phyloP scores from a whole-genome alignment of 495 filamentous ascomycete species.

The Mytilinidion resinicola region DNA sequence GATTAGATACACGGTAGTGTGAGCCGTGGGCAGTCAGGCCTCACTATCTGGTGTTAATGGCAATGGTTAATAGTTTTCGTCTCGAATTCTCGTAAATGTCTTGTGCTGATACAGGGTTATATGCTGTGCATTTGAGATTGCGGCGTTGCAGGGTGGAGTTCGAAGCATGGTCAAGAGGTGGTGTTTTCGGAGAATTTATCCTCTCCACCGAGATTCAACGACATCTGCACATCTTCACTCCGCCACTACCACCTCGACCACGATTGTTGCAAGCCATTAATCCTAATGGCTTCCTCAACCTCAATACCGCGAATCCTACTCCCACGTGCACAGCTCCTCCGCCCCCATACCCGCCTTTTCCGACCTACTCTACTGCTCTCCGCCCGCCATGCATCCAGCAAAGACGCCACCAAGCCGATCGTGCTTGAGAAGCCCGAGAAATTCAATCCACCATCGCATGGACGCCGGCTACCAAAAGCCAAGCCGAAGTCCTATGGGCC shows the following conservation, averaged over 20 bases:
- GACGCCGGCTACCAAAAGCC: constrained; percentile 49
- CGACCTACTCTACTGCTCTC: background rate
- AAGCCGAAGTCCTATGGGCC: constrained; percentile 57
- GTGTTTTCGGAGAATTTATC: background rate
- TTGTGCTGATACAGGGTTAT: too few relatives aligned
- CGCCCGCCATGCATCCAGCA: constrained; percentile 17
- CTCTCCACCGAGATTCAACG: constrained; percentile 1
- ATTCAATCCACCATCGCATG: constrained; percentile 83
- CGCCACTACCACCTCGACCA: background rate
- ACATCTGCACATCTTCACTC: background rate
- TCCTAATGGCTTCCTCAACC: constrained; percentile 12
- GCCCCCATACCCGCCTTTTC: constrained; percentile 3
- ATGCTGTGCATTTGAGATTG: too few relatives aligned
- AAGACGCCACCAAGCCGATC: constrained; percentile 32
- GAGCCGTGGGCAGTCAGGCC: background rate
- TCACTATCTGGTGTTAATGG: background rate
- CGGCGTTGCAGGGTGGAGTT: too few relatives aligned
- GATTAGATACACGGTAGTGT: background rate
- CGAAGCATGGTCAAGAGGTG: too few relatives aligned
- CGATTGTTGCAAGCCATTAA: background rate
- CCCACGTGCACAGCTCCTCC: constrained; percentile 10
- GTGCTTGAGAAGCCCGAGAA: constrained; percentile 72
- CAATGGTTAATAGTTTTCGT: too few relatives aligned
- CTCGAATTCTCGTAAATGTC: too few relatives aligned
- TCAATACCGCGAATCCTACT: constrained; percentile 27